These are phyloP conservation scores for Leccinum pseudoinsigne DNA, from an alignment of 1,284 basidiomycete species.

Conservation along the genomic window DNA sequence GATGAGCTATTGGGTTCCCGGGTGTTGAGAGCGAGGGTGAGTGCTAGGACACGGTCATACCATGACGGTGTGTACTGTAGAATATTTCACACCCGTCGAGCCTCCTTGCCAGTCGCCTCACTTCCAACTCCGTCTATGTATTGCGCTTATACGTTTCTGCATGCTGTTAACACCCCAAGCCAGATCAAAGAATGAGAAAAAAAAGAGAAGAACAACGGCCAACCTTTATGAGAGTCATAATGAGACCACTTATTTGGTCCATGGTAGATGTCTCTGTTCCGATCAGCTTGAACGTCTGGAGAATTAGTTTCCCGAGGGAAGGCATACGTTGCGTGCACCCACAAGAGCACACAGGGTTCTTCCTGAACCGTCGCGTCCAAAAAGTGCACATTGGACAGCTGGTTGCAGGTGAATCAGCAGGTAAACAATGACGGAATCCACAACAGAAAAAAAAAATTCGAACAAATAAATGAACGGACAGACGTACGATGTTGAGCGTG, in stretches of 20 bases:
- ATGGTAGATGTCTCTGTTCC: constrained; percentile 56
- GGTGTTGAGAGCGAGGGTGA: too few relatives aligned
- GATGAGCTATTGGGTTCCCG: too few relatives aligned
- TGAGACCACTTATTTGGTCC: constrained; percentile 45
- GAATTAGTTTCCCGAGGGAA: constrained; percentile 42
- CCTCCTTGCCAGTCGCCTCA: constrained; percentile 46
- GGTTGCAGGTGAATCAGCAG: not conserved
- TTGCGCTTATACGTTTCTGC: constrained; percentile 47
- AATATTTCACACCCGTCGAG: constrained; percentile 36
- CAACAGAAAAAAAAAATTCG: not conserved
- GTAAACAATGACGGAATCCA: not conserved
- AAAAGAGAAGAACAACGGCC: constrained; percentile 1
- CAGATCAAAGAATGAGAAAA: constrained; percentile 2
- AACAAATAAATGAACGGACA: not conserved
- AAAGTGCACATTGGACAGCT: constrained; percentile 59
- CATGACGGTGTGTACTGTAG: constrained; percentile 13
- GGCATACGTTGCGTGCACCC: constrained; percentile 61
- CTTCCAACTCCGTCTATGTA: constrained; percentile 40
- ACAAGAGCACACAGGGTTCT: constrained; percentile 58
- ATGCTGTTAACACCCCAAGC: constrained; percentile 41
- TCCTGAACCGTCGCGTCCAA: constrained; percentile 69
- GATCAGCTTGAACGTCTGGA: constrained; percentile 63
- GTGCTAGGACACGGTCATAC: too few relatives aligned
- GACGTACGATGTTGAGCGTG: constrained; percentile 69
- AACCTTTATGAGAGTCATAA: constrained; percentile 45